Base-by-base conservation (phyloP, 2,329 filamentous ascomycete species). In the Hirsutella thompsonii region DNA sequence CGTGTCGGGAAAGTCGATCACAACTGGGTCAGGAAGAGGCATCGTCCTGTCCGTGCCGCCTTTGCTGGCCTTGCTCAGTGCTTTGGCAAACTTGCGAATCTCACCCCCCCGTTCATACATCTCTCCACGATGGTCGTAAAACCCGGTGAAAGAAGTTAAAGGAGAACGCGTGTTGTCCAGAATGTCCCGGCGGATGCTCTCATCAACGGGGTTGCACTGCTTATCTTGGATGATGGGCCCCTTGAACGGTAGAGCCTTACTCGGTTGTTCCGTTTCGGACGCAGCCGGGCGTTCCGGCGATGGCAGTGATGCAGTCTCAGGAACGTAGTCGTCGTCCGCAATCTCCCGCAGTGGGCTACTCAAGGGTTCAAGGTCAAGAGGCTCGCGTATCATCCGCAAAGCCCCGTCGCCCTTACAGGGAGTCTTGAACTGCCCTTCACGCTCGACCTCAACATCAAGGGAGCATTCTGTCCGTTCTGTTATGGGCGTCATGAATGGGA, bases 401-500 rank as follows among this genome's bases (percentile, higher is more conserved):
- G 28, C 26, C 6, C 51, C 52, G 41, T 65, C 54, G 44, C 56
- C 72, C 51, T 80, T 81, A 50, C 78, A 87, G 14, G 88, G 88
- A 4, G 87, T 93, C 62, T 92, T 94, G 38, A 77, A 72, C 40
- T 70, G 72, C 72, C 72, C 58, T 74, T 73, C 50, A 67, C 68
- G 62, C 40, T 76, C 70, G 21, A 74, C 78, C 4, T 75, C 73
- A 34, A 81, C 63, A 29, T 81, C 81, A 5, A 96, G 64, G 1
- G 89, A 95, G 10, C 81, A 83, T 61, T 98, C 92, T 0, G 92
- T 98, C 52, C 87, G 81, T 60, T 98, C 92, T 1, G 92, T 90
- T 49, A 98, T 98, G 2, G 92, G 92, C 0, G 92, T 98, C 92
- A 98, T 96, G 59, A 96, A 98, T 3, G 90, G 92, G 9, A 96